phyloP scores from a whole-genome alignment of 805 yeast genomes.

The Saturnispora quitensis region DNA sequence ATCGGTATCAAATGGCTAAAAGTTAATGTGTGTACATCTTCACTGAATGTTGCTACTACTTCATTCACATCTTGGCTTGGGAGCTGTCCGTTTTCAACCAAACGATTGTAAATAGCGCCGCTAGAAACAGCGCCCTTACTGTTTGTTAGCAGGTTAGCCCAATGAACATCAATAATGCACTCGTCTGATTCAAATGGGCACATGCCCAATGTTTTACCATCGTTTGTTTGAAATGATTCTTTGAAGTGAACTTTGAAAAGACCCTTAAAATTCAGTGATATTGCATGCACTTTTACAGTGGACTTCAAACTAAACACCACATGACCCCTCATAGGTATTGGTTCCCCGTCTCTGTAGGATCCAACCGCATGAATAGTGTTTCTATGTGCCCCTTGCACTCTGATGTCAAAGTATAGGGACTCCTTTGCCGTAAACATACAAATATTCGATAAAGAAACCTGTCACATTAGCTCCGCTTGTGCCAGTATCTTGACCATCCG shows the following conservation, averaged over 20 bases:
- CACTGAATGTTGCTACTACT: not conserved
- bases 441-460: not conserved
- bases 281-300: slow-evolving; percentile 31
- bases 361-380: slow-evolving; percentile 37
- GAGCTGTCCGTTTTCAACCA: not conserved
- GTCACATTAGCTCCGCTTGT: not conserved
- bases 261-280: slow-evolving; percentile 35
- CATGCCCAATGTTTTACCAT: slow-evolving; percentile 22
- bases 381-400: slow-evolving; percentile 32
- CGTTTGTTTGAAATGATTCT: slow-evolving; percentile 22
- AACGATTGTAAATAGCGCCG: not conserved
- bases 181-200: slow-evolving; percentile 32
- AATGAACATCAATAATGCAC: slow-evolving; percentile 34
- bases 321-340: slow-evolving; percentile 36
- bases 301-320: slow-evolving; percentile 39
- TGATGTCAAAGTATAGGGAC: slow-evolving; percentile 15
- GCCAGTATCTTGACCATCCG: slow-evolving; percentile 1
- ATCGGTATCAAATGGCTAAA: slow-evolving; percentile 11
- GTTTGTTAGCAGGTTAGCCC: slow-evolving; percentile 38
- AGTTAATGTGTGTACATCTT: not conserved
- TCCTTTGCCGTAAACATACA: not conserved
- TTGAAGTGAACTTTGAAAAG: slow-evolving; percentile 35
- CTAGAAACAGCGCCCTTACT: slow-evolving; percentile 30
- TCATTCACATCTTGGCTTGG: not conserved
- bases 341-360: slow-evolving; percentile 35